These are phyloP conservation scores for Arabidopsis lyrata DNA, from an alignment of 441 rosid species.

Conservation along the genomic window DNA sequence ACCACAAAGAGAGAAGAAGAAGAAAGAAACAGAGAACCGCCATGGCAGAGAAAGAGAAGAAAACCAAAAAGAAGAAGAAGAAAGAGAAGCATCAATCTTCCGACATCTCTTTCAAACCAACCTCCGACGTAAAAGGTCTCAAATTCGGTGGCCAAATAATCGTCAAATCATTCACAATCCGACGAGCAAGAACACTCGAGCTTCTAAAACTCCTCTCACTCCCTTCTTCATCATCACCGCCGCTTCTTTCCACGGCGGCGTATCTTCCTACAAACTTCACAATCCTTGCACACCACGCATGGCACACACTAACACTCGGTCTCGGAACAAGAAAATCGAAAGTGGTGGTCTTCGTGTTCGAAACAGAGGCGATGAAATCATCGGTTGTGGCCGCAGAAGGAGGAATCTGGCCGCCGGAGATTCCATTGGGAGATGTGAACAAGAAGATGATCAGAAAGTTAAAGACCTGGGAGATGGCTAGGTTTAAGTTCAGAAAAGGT, in stretches of 20 bases:
- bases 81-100: slow-evolving; percentile 48
- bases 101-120: slow-evolving; percentile 77
- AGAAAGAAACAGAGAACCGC: slow-evolving; percentile 21
- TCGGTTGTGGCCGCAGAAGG: slow-evolving; percentile 52
- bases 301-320: slow-evolving; percentile 93
- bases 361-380: slow-evolving; percentile 69
- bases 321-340: slow-evolving; percentile 88
- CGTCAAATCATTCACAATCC: slow-evolving; percentile 93
- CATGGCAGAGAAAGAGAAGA: slow-evolving; percentile 45
- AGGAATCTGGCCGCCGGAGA: slow-evolving; percentile 79
- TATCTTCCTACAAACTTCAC: slow-evolving; percentile 94
- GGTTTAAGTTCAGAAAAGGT: slow-evolving; percentile 95
- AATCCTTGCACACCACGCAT: slow-evolving; percentile 91
- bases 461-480: slow-evolving; percentile 78
- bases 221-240: slow-evolving; percentile 51
- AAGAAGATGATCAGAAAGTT: slow-evolving; percentile 76
- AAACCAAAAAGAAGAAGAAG: slow-evolving; percentile 43
- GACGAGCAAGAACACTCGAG: slow-evolving; percentile 78
- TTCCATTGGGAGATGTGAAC: slow-evolving; percentile 88
- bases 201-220: slow-evolving; percentile 81
- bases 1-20: slow-evolving; percentile 21
- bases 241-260: slow-evolving; percentile 81
- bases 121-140: slow-evolving; percentile 83
- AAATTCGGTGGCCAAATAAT: slow-evolving; percentile 89
- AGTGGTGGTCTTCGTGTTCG: slow-evolving; percentile 78